Conservation (phyloP, 2,329 filamentous ascomycete species). For the Paraconiothyrium sp. region DNA sequence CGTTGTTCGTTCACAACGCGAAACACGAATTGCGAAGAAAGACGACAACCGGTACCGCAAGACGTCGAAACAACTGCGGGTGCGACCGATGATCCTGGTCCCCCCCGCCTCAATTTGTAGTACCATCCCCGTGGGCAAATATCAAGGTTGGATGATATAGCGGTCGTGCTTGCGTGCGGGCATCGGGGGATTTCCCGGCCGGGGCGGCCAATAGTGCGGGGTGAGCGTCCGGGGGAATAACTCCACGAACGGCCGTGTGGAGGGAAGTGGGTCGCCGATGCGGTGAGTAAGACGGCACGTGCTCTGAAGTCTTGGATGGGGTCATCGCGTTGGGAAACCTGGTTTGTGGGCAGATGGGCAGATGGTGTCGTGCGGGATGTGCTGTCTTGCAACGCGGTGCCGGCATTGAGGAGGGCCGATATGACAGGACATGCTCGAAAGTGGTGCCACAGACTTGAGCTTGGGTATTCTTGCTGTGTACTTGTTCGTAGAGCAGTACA, state of each 20-base stretch:
- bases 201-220: conserved; percentile 38
- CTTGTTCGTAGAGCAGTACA: too few species aligned
- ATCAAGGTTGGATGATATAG: conserved; percentile 24
- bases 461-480: too few species aligned
- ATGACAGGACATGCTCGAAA: too few species aligned
- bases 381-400: background rate
- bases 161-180: conserved; percentile 26
- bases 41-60: conserved; percentile 9
- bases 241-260: conserved; percentile 27
- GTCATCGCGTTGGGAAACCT: background rate
- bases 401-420: background rate
- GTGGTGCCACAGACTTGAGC: too few species aligned
- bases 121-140: conserved; percentile 18
- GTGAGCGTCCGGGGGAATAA: conserved; percentile 21
- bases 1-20: conserved; percentile 1
- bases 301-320: background rate
- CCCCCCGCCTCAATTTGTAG: conserved; percentile 34
- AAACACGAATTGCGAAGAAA: background rate
- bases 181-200: conserved; percentile 37
- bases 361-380: background rate
- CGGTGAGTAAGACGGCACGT: conserved; percentile 7
- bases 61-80: conserved; percentile 1
- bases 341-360: conserved; percentile 1
- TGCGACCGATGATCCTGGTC: conserved; percentile 20
- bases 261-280: conserved; percentile 14